Evolutionary conservation across 805 yeast genomes (phyloP), one percentile per base, ranked within the genome.

Genomic region (Ogataea saltuana): DNA sequence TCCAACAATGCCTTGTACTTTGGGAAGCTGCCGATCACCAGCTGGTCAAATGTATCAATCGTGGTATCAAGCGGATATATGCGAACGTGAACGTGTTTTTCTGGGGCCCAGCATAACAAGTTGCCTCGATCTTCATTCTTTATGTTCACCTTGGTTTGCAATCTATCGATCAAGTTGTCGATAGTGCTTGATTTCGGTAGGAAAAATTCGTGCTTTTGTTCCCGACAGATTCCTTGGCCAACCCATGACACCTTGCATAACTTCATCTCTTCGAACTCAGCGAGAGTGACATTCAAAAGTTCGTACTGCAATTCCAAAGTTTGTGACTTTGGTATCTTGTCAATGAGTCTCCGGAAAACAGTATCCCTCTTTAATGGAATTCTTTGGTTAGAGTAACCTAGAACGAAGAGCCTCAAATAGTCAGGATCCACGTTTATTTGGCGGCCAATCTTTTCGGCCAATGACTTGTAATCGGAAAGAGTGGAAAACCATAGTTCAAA

Each of bases 191-290:
- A 69, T 48, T 72, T 77, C 3, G 88, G 81, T n/a, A 88, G 76
- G 45, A 84, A 70, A 40, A 89, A 73, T 30, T 85, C 95, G 54
- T 74, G 76, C 36, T 73, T 70, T 48, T 83, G 89, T 51, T 73
- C 86, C 51, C 83, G 85, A 36, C 85, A 72, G 34, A 87, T 75
- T 9, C 87, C 86, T 33, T 79, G 80, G 1, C 83, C 78, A 31
- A 90, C 68, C 91, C 95, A 88, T 41, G 73, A 72, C 16, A 91
- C 70, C 40, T 73, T 78, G 31, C 90, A 65, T 4, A 79, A 64
- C 45, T 78, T 78, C 81, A 88, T 76, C 49, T 76, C 80, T 63
- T 93, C 99, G 55, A 84, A 76, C 49, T 88, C 95, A 26, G 70
- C 74, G 41, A 91, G 68, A 2, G 90, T 80, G 33, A 89, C 80